Evolutionary conservation across 176 grass and related monocot species (phyloP).

Genomic region (Dactylis glomerata): DNA sequence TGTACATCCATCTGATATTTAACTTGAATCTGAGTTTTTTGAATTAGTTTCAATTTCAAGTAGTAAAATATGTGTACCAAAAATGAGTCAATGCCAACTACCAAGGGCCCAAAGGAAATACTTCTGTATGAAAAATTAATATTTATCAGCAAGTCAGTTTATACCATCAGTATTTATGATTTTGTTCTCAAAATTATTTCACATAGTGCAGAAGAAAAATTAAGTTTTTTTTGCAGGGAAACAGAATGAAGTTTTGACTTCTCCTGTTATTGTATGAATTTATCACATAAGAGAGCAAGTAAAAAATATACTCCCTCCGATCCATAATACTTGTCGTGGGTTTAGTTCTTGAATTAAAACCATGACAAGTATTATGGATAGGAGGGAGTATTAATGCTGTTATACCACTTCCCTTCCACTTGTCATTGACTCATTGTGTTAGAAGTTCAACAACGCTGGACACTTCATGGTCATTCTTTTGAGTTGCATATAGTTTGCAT

Average conservation of each 20-base stretch:
- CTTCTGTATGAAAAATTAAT: neutral
- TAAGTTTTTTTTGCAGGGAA: too few relatives aligned
- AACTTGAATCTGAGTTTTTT: neutral
- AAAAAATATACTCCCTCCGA: too few relatives aligned
- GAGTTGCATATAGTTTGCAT: neutral
- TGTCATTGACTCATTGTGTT: neutral
- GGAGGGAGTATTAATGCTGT: neutral
- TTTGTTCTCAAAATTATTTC: conserved; percentile 20
- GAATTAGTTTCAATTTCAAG: neutral
- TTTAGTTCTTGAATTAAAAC: too few relatives aligned
- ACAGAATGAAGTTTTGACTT: neutral
- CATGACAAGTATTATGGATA: too few relatives aligned
- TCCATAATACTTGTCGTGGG: too few relatives aligned
- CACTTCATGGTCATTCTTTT: neutral
- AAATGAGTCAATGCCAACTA: neutral
- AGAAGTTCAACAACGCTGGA: neutral
- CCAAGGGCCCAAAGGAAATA: neutral
- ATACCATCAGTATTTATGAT: neutral
- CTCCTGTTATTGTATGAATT: neutral
- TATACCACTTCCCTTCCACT: neutral
- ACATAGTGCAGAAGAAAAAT: neutral
- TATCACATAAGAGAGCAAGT: conserved; percentile 10
- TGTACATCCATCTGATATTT: conserved; percentile 3
- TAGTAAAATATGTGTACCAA: neutral
- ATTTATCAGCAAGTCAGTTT: conserved; percentile 18